Evolutionary conservation across 179 eudicot genomes (phyloP).

Genomic region (Patellifolia procumbens): DNA sequence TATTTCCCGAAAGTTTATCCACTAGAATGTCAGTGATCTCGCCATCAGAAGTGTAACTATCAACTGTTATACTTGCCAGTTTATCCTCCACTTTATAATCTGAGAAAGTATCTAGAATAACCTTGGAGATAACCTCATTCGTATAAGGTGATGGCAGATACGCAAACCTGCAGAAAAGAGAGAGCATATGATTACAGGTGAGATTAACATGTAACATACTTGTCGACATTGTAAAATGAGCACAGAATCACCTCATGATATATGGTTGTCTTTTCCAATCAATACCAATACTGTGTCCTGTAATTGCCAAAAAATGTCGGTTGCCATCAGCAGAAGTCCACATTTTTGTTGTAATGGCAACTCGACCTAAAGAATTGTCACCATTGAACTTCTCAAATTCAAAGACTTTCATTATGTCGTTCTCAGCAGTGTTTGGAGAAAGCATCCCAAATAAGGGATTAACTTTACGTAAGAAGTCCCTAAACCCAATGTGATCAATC

Average conservation of each 20-base stretch:
- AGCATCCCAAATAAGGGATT: background rate
- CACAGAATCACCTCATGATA: slow-evolving; percentile 23
- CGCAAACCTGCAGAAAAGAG: slow-evolving; percentile 17
- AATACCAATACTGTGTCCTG: slow-evolving; percentile 18
- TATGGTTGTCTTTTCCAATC: slow-evolving; percentile 11
- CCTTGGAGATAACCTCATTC: slow-evolving; percentile 6
- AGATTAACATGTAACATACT: background rate
- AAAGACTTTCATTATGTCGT: slow-evolving; percentile 19
- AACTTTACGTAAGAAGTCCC: background rate
- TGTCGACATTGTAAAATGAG: too few species aligned
- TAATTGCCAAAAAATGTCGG: slow-evolving; percentile 17
- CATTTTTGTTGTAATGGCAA: slow-evolving; percentile 25
- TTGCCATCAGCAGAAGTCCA: slow-evolving; percentile 24
- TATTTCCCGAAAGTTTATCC: slow-evolving; percentile 5
- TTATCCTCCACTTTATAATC: background rate
- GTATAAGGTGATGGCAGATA: slow-evolving; percentile 14
- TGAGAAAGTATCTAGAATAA: slow-evolving; percentile 3
- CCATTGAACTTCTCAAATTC: background rate
- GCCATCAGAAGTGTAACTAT: too few species aligned
- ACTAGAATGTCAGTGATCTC: slow-evolving; percentile 10
- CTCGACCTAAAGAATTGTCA: background rate
- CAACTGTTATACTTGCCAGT: slow-evolving; percentile 18
- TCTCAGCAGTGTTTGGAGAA: slow-evolving; percentile 10
- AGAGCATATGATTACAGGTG: background rate
- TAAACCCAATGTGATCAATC: slow-evolving; percentile 16